A percentile compares a stretch with the other conserved stretches of the same genome.
phyloP scores from a whole-genome alignment of 495 filamentous ascomycete species.

The Aspergillus bridgeri region DNA sequence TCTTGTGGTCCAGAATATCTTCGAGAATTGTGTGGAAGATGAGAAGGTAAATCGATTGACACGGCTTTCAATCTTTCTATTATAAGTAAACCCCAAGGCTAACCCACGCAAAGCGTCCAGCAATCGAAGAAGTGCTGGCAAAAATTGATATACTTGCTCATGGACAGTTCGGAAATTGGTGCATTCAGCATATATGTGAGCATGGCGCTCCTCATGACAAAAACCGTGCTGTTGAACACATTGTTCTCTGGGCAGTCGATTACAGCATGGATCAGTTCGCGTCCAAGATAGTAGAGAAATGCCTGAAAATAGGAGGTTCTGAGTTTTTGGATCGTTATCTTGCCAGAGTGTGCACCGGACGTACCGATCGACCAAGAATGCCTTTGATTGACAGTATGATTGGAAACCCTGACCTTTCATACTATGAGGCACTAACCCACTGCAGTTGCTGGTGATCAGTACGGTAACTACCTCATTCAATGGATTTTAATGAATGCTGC shows the following conservation, averaged over 20 bases:
- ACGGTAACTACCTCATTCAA: constrained; percentile 97
- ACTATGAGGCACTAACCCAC: constrained; percentile 23
- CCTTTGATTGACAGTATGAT: constrained; percentile 88
- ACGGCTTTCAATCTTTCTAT: neutral
- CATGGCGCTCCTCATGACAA: constrained; percentile 90
- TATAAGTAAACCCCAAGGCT: constrained; percentile 23
- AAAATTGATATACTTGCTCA: constrained; percentile 95
- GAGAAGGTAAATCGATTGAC: constrained; percentile 71
- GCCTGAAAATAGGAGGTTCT: constrained; percentile 88
- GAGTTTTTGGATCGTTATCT: constrained; percentile 94
- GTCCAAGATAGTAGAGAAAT: constrained; percentile 98
- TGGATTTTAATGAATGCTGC: constrained; percentile 89
- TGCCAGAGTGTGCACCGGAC: constrained; percentile 87
- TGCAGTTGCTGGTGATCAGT: constrained; percentile 90
- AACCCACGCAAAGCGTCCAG: constrained; percentile 67
- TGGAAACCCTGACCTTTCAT: neutral
- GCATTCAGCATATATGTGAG: constrained; percentile 98
- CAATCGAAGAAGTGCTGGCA: constrained; percentile 90
- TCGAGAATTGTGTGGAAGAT: constrained; percentile 97
- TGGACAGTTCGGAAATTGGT: constrained; percentile 99
- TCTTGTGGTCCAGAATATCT: constrained; percentile 97
- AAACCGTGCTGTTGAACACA: constrained; percentile 89
- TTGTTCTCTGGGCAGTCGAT: constrained; percentile 85
- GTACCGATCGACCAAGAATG: constrained; percentile 87
- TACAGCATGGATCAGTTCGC: constrained; percentile 99